Evolutionary conservation across 768 basidiomycete species (phyloP).

Genomic region (Boletus speciosus): DNA sequence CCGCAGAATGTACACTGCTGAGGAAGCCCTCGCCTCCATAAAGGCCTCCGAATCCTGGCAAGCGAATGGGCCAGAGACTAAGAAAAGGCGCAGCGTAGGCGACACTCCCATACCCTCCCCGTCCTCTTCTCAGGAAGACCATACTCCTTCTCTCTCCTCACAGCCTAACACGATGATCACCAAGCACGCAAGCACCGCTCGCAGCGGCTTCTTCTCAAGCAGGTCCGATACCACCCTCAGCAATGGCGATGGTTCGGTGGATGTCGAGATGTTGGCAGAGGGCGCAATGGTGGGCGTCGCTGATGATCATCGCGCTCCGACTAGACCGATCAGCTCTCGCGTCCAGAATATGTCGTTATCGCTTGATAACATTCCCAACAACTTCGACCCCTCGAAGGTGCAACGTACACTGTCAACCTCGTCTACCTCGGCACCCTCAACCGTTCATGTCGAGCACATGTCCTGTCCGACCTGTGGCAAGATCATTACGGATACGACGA

Average conservation of each 20-base stretch:
- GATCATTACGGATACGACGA: slow-evolving; percentile 42
- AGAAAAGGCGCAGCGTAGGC: slow-evolving; percentile 44
- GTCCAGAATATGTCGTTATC: slow-evolving; percentile 47
- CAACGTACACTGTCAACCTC: slow-evolving; percentile 31
- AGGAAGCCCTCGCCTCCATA: slow-evolving; percentile 41
- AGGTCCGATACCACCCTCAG: slow-evolving; percentile 21
- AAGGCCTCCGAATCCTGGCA: slow-evolving; percentile 36
- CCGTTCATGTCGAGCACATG: slow-evolving; percentile 38
- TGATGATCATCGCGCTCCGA: slow-evolving; percentile 20
- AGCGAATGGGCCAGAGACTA: slow-evolving; percentile 38
- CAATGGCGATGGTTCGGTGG: slow-evolving; percentile 9
- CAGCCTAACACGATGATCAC: slow-evolving; percentile 27
- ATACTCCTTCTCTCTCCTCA: slow-evolving; percentile 7
- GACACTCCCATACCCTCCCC: slow-evolving; percentile 33
- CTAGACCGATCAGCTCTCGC: slow-evolving; percentile 28
- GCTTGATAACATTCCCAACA: slow-evolving; percentile 45
- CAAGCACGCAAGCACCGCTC: slow-evolving; percentile 12
- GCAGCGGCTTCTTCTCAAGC: slow-evolving; percentile 22
- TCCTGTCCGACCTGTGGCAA: slow-evolving; percentile 57
- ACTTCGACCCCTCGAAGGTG: slow-evolving; percentile 35
- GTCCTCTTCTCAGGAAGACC: slow-evolving; percentile 27
- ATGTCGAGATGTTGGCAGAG: slow-evolving; percentile 31
- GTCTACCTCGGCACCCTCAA: slow-evolving; percentile 44
- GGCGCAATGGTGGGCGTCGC: slow-evolving; percentile 26
- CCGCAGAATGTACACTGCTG: slow-evolving; percentile 54